Conservation (phyloP, 148 eudicot genomes). For the Fagopyrum tataricum region DNA sequence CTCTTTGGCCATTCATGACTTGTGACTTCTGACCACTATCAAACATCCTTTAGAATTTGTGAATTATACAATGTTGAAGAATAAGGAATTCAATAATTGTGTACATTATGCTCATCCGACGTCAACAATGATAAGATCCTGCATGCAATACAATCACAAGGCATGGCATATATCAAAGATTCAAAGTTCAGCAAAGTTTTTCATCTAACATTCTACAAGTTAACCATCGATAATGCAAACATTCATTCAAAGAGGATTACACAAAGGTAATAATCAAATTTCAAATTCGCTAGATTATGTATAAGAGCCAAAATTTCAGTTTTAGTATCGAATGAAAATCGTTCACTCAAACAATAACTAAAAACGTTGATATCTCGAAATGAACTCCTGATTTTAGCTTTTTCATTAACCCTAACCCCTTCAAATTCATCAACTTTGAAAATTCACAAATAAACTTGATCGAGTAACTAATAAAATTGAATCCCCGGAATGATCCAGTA, state of each 20-base stretch:
- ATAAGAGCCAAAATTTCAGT: no score
- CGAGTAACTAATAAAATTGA: neutral
- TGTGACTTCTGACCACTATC: constrained; percentile 21
- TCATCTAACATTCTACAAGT: neutral
- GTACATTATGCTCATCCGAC: neutral
- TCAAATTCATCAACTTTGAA: neutral
- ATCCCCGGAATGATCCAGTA: neutral
- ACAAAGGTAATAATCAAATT: neutral
- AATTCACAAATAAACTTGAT: neutral
- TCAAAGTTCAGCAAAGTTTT: neutral
- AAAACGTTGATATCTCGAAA: no score
- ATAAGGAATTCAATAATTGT: neutral
- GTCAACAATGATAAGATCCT: neutral
- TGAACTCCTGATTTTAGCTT: no score
- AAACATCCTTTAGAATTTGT: neutral
- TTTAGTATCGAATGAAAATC: no score
- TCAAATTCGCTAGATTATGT: no score
- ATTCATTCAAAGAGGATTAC: neutral
- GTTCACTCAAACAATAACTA: no score
- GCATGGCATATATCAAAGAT: neutral
- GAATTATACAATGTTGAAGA: neutral
- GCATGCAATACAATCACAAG: neutral
- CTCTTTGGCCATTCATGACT: constrained; percentile 29
- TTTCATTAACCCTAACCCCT: neutral
- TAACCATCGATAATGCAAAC: neutral